Conservation (phyloP, 2,329 filamentous ascomycete genomes). For the Chaetomiaceae sp. region DNA sequence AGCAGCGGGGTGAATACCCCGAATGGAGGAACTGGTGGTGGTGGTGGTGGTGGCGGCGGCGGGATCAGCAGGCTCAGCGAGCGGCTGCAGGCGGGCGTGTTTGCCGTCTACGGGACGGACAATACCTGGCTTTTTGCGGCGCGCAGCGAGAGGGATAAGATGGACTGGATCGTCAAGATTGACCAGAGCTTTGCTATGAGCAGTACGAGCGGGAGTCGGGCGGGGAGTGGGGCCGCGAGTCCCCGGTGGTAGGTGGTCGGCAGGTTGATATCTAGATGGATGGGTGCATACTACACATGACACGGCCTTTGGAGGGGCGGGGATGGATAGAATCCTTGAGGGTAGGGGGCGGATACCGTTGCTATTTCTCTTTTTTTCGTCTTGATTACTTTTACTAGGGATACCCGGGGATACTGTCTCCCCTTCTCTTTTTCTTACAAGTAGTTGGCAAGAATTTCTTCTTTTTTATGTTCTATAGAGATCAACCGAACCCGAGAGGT, state of each 20-base stretch:
- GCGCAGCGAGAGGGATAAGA: conserved; percentile 83
- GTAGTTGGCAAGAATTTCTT: too few species aligned
- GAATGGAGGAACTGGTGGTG: not conserved
- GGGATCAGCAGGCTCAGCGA: conserved; percentile 50
- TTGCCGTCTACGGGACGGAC: conserved; percentile 88
- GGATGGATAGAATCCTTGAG: not conserved
- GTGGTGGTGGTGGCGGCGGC: conserved; percentile 4
- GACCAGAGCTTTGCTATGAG: conserved; percentile 66
- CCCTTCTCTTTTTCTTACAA: not conserved
- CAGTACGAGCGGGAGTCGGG: conserved; percentile 37
- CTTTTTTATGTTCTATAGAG: too few species aligned
- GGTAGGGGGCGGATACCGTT: not conserved
- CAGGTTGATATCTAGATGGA: not conserved
- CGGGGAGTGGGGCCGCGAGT: conserved; percentile 6
- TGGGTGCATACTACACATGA: too few species aligned
- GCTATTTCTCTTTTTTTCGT: not conserved
- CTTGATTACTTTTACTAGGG: conserved; percentile 5
- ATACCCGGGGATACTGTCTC: conserved; percentile 8
- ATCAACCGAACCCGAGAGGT: too few species aligned
- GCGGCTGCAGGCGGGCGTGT: conserved; percentile 66
- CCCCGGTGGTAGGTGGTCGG: conserved; percentile 1
- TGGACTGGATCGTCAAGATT: conserved; percentile 94
- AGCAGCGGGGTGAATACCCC: not conserved
- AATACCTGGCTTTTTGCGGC: conserved; percentile 95
- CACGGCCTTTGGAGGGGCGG: too few species aligned